These are phyloP conservation scores for Cylindrodendrum hubeiense DNA, from an alignment of 2,329 filamentous ascomycete genomes.

Conservation along the genomic window DNA sequence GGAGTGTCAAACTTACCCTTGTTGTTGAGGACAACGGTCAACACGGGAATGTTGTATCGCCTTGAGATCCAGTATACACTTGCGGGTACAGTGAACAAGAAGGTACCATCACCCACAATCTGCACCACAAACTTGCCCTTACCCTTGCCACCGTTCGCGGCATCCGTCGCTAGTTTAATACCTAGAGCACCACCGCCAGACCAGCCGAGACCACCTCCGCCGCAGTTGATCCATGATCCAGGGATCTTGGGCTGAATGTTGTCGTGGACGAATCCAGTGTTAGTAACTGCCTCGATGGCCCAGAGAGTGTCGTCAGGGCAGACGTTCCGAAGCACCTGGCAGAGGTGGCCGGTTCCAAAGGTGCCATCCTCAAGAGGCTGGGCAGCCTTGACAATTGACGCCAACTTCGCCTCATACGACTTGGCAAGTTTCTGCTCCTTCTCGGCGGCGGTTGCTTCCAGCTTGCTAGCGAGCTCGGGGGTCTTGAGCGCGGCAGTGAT, in stretches of 20 bases:
- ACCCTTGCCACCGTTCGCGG: slow-evolving; percentile 55
- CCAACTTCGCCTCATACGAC: slow-evolving; percentile 69
- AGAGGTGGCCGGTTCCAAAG: slow-evolving; percentile 56
- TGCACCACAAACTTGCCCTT: slow-evolving; percentile 66
- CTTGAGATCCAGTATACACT: slow-evolving; percentile 69
- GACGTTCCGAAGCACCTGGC: slow-evolving; percentile 45
- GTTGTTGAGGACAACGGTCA: slow-evolving; percentile 70
- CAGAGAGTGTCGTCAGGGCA: slow-evolving; percentile 72
- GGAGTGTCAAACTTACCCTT: slow-evolving; percentile 54
- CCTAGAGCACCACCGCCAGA: slow-evolving; percentile 81
- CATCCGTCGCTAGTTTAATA: slow-evolving; percentile 76
- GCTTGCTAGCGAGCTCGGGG: slow-evolving; percentile 54
- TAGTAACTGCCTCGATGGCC: slow-evolving; percentile 83
- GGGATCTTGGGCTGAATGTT: slow-evolving; percentile 77
- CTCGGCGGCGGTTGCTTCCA: slow-evolving; percentile 42
- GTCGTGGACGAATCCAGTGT: slow-evolving; percentile 75
- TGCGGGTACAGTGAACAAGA: slow-evolving; percentile 65
- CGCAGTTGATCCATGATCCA: slow-evolving; percentile 84
- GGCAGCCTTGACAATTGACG: slow-evolving; percentile 68
- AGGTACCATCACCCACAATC: slow-evolving; percentile 69
- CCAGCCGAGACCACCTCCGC: slow-evolving; percentile 85
- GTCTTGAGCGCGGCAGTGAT: slow-evolving; percentile 72
- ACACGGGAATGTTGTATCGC: slow-evolving; percentile 65
- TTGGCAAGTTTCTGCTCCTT: slow-evolving; percentile 62
- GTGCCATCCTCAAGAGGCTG: slow-evolving; percentile 70